Conservation (phyloP, 345 rosid species). For the Corymbia maculata region DNA sequence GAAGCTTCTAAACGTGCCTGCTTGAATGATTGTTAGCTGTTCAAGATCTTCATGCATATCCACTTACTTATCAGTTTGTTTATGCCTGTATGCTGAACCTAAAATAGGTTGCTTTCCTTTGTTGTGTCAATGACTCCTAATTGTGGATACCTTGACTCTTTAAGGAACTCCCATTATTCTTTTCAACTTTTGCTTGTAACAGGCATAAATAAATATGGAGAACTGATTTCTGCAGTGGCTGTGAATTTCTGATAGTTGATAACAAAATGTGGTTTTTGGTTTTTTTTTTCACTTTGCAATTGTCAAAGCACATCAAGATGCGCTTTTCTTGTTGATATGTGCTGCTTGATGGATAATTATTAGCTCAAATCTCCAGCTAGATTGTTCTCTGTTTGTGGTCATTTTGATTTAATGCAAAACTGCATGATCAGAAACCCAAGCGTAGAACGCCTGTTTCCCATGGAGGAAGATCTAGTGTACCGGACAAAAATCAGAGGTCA, state of each 20-base stretch:
- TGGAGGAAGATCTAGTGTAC: constrained; percentile 81
- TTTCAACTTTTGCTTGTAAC: not conserved
- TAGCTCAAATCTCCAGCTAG: not conserved
- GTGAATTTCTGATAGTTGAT: not conserved
- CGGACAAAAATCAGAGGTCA: constrained; percentile 90
- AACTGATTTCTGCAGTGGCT: not conserved
- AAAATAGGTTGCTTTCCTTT: not conserved
- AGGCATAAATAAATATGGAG: not conserved
- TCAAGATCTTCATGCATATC: not conserved
- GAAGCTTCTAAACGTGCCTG: not conserved
- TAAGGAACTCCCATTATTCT: not conserved
- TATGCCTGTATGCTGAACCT: not conserved
- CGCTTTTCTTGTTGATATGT: not conserved
- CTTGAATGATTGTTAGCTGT: not conserved
- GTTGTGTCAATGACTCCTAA: not conserved
- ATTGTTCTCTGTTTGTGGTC: not conserved
- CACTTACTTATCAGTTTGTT: not conserved
- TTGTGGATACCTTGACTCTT: not conserved
- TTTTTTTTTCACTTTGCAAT: not conserved
- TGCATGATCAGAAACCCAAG: constrained; percentile 70
- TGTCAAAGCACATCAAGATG: not conserved
- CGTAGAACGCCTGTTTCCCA: constrained; percentile 69
- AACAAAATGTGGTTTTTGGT: not conserved
- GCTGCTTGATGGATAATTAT: not conserved
- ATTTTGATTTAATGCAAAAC: not conserved